A percentile compares a stretch with the other conserved stretches of the same genome.
Conservation (phyloP, 2,329 filamentous ascomycete species). For the Kalaharituber pfeilii region DNA sequence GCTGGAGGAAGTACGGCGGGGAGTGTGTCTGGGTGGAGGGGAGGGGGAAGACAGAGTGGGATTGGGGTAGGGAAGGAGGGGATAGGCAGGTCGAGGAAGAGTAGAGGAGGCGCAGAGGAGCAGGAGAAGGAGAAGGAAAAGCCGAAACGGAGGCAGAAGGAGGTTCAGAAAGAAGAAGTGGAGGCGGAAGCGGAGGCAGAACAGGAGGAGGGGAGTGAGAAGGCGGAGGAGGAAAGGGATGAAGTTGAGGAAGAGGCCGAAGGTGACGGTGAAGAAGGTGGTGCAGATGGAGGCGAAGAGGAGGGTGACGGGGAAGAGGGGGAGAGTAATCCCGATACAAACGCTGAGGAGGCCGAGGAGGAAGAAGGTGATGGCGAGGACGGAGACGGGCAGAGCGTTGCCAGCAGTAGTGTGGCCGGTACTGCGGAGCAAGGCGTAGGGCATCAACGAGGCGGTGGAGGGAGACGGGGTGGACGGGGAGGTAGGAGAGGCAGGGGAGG, state of each 20-base stretch:
- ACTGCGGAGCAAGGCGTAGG: background rate
- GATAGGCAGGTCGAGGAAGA: constrained; percentile 10
- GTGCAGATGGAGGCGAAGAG: background rate
- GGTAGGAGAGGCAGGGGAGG: background rate
- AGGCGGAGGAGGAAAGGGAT: constrained; percentile 1
- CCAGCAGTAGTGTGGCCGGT: background rate
- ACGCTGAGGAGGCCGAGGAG: background rate
- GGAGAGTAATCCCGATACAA: background rate
- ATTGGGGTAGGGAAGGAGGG: constrained; percentile 1
- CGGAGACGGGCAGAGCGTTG: background rate
- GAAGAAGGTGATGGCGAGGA: background rate
- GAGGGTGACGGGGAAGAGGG: background rate
- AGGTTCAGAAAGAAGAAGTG: constrained; percentile 9
- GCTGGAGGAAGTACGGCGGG: constrained; percentile 8
- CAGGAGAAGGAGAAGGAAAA: constrained; percentile 11
- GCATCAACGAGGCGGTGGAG: background rate
- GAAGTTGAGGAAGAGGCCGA: constrained; percentile 8
- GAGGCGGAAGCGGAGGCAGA: constrained; percentile 2
- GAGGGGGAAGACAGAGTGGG: background rate
- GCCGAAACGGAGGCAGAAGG: constrained; percentile 14
- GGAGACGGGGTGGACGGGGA: background rate
- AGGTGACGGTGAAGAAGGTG: constrained; percentile 1
- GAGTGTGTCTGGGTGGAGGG: constrained; percentile 7
- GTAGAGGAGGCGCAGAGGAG: constrained; percentile 7
- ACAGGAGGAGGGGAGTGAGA: constrained; percentile 3